Base-by-base conservation (phyloP, 306 rosid species). In the Medicago arabica region DNA sequence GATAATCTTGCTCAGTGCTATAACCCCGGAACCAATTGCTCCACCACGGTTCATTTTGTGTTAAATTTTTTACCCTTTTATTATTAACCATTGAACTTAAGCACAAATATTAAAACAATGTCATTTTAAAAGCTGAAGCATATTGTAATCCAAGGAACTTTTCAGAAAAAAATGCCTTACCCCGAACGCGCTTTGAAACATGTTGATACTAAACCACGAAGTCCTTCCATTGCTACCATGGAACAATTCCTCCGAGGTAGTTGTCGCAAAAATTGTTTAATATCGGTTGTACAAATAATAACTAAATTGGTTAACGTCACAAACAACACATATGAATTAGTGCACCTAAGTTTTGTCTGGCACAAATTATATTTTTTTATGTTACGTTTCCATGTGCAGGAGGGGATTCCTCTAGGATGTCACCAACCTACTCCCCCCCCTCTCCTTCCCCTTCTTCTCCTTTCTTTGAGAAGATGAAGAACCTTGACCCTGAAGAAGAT, bases 211-310 rank as follows among this genome's bases (percentile, higher is more conserved):
- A 25, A 83, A 41, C 14, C 83, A 43, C 85, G 57, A 75, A 54
- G 41, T 81, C 67, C 78, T 28, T 4, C 38, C 64, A 36, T 55
- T 36, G 58, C 78, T n/a, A 69, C 89, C 66, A 25, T 87, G 68
- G 92, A 91, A 71, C 92, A 88, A 58, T 69, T 85, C 69, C 81
- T 87, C 47, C 86, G 87, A 89, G 97, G 98, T 93, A 88, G 13
- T 16, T 8, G 5, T 53, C 28, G 2, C 28, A 51, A 50, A 49
- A 49, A 15, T n/a, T n/a, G n/a, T n/a, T n/a, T n/a, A n/a, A n/a
- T n/a, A 44, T 5, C 2, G 49, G 4, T 43, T 10, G 8, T 13
- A 5, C 54, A 49, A 49, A 49, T 49, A 14, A 49, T 1, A 49
- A 49, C 0, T 1, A 2, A 49, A 14, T 49, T 49, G 8, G 8